A percentile compares a stretch with the other conserved stretches of the same genome.
These are phyloP conservation scores for Microdochium nivale DNA, from an alignment of 2,329 filamentous ascomycete genomes.

Conservation along the genomic window DNA sequence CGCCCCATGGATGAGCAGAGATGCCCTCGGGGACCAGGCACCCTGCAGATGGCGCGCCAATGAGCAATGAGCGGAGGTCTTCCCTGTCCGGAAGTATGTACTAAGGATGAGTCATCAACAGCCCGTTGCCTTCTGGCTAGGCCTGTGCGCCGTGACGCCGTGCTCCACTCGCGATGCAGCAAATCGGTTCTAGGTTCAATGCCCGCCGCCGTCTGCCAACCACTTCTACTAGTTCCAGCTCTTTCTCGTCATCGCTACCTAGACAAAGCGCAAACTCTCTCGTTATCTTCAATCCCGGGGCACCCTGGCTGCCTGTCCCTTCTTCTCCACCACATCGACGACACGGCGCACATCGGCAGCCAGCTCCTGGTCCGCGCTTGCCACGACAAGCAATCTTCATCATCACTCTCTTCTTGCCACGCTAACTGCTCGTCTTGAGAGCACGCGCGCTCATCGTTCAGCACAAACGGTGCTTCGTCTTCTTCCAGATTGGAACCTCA, in stretches of 20 bases:
- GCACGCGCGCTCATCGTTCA: too few species aligned
- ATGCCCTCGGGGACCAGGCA: too few species aligned
- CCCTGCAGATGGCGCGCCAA: not conserved
- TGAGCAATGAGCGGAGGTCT: not conserved
- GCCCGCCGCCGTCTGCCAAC: not conserved
- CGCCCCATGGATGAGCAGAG: too few species aligned
- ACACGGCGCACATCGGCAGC: conserved; percentile 3
- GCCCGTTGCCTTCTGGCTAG: not conserved
- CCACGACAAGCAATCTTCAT: not conserved
- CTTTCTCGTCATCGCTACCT: not conserved
- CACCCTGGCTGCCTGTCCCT: too few species aligned
- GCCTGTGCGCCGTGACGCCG: not conserved
- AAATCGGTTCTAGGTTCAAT: not conserved
- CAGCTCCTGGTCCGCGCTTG: conserved; percentile 6
- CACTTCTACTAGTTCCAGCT: not conserved
- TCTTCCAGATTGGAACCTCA: too few species aligned
- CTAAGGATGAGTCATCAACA: not conserved
- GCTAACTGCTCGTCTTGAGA: not conserved
- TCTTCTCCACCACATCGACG: too few species aligned
- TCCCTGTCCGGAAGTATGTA: not conserved
- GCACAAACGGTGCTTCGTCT: too few species aligned
- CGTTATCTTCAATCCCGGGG: too few species aligned
- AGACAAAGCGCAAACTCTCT: too few species aligned
- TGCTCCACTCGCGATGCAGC: not conserved
- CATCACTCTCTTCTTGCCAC: too few species aligned